Evolutionary conservation across 75 land plant species (phyloP).

Genomic region (Cryptomeria japonica): DNA sequence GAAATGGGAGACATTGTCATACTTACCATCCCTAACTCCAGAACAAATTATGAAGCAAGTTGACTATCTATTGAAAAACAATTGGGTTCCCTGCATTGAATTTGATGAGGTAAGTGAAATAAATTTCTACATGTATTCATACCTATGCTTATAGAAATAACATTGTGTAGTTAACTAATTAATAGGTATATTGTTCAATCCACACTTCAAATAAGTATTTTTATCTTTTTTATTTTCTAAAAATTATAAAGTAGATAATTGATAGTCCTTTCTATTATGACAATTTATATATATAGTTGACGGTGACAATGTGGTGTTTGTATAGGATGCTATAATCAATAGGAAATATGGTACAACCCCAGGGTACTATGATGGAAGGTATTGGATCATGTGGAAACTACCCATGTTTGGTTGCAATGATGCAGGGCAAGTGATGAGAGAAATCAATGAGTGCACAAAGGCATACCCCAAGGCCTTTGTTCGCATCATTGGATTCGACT

Average conservation of each 20-base stretch:
- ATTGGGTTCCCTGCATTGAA: constrained; percentile 72
- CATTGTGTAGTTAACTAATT: too few relatives aligned
- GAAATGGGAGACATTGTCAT: constrained; percentile 78
- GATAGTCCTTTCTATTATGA: too few relatives aligned
- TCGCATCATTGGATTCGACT: constrained; percentile 79
- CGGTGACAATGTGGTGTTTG: too few relatives aligned
- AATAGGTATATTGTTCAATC: too few relatives aligned
- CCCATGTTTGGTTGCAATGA: constrained; percentile 93
- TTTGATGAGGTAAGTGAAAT: constrained; percentile 41
- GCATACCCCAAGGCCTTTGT: constrained; percentile 53
- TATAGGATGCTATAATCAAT: constrained; percentile 40
- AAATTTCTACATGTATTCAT: too few relatives aligned
- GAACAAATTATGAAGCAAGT: constrained; percentile 57
- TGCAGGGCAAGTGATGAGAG: constrained; percentile 50
- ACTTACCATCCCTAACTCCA: constrained; percentile 45
- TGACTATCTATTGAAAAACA: constrained; percentile 46
- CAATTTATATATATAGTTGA: too few relatives aligned
- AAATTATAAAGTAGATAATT: too few relatives aligned
- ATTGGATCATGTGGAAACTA: constrained; percentile 93
- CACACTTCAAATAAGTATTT: too few relatives aligned
- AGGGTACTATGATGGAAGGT: constrained; percentile 82
- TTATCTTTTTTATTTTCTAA: too few relatives aligned
- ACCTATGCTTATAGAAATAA: too few relatives aligned
- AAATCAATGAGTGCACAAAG: constrained; percentile 58
- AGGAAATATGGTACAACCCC: constrained; percentile 43